Base-by-base conservation (phyloP, 306 rosid genomes). In the Datisca glomerata region DNA sequence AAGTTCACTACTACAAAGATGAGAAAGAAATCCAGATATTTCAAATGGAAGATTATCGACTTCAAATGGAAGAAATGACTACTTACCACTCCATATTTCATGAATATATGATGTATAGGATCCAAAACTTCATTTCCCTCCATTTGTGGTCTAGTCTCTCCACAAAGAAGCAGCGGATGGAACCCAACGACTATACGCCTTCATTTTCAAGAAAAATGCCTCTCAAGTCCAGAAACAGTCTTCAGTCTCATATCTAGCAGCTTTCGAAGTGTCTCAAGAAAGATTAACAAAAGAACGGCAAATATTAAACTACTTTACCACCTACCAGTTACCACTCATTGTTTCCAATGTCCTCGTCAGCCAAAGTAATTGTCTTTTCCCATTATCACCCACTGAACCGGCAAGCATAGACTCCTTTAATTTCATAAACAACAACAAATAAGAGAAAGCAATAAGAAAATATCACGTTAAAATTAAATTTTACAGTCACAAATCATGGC, bases 121-220 rank as follows among this genome's bases (percentile, higher is more conserved):
- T 58, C 34, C 15, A 43, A 57, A 39, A 22, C 55, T 47, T 45
- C 51, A 13, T 34, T 29, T 39, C 46, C 47, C 64, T 67, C 56
- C 56, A 23, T 17, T 61, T 56, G 37, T 10, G 44, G 56, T 19
- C 69, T 55, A 14, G 50, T 50, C 58, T 57, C 58, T 46, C 43
- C 55, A 44, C 75, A 69, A 43, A 18, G 47, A 43, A 43, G 45
- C 59, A 78, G 35, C 1, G 66, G 71, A 23, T 61, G 71, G 71
- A 49, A 47, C 46, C 87, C 82, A 36, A 74, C 66, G 24, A 55
- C 55, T 24, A 78, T 61, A 39, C 72, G 62, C 82, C 87, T 70
- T 29, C 21, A 36, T 18, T 37, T 37, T 8, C 17, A 37, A 16
- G 19, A 37, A 27, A 27, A 4, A 27, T 27, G 31, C n/a, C n/a